These are phyloP conservation scores for Lentinula edodes DNA, from an alignment of 768 basidiomycete genomes.

Conservation along the genomic window DNA sequence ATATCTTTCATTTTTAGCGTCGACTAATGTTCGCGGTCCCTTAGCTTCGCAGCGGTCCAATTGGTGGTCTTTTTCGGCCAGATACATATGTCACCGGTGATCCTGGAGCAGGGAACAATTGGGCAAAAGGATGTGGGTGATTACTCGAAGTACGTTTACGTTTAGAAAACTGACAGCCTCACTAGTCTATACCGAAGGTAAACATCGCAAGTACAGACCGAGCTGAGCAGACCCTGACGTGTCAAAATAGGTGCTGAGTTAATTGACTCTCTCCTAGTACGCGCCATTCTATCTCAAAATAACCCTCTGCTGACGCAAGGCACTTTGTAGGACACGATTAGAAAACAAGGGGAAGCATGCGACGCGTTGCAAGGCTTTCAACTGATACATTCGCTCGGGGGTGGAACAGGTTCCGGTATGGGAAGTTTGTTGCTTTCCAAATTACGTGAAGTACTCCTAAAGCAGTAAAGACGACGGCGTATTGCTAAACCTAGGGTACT, in stretches of 20 bases:
- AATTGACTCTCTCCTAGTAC: conserved; percentile 73
- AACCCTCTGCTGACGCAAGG: neutral
- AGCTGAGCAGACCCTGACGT: neutral
- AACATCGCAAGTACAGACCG: neutral
- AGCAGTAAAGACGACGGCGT: too few species aligned
- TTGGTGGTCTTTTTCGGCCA: conserved; percentile 79
- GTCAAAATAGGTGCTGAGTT: conserved; percentile 73
- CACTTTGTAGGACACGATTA: conserved; percentile 56
- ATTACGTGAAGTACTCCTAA: conserved; percentile 55
- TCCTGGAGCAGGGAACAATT: conserved; percentile 82
- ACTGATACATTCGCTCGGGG: conserved; percentile 83
- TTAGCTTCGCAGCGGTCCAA: conserved; percentile 61
- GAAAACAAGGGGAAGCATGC: conserved; percentile 75
- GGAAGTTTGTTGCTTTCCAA: conserved; percentile 79
- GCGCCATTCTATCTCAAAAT: conserved; percentile 3
- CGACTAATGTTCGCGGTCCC: neutral
- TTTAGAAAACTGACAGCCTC: neutral
- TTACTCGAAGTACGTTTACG: neutral
- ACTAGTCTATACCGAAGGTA: conserved; percentile 84
- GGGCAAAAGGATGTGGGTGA: conserved; percentile 87
- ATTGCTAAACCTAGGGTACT: too few species aligned
- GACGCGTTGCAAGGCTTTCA: conserved; percentile 92
- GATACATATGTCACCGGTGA: conserved; percentile 74
- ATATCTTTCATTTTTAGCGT: neutral
- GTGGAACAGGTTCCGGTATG: conserved; percentile 85